A percentile compares a stretch with the other conserved stretches of the same genome.
phyloP scores from a whole-genome alignment of 164 flowering plant species.

The Dillenia suffruticosa region DNA sequence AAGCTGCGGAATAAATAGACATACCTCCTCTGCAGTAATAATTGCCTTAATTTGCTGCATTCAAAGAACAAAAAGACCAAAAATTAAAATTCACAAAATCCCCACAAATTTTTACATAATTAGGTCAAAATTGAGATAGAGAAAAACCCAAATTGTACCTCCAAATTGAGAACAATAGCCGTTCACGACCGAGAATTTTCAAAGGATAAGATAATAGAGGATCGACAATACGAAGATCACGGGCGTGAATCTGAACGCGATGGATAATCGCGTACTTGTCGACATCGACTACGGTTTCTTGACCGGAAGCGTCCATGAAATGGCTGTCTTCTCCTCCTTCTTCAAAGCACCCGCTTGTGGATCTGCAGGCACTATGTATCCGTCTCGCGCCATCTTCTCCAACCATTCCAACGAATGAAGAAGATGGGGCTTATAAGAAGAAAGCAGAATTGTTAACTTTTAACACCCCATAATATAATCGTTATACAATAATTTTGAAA shows the following conservation, averaged over 20 bases:
- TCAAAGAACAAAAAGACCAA: slow-evolving; percentile 5
- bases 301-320: slow-evolving; percentile 59
- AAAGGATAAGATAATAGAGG: slow-evolving; percentile 92
- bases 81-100: slow-evolving; percentile 2
- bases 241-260: slow-evolving; percentile 82
- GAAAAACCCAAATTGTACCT: slow-evolving; percentile 31
- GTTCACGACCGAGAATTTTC: slow-evolving; percentile 87
- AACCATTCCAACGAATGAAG: slow-evolving; percentile 10
- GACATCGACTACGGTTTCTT: slow-evolving; percentile 55
- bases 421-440: too few species aligned
- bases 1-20: neutral
- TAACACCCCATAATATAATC: too few species aligned
- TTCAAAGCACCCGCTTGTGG: slow-evolving; percentile 32
- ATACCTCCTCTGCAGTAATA: slow-evolving; percentile 91
- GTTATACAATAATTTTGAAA: too few species aligned
- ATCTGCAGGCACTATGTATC: slow-evolving; percentile 45
- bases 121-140: neutral
- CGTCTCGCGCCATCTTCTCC: slow-evolving; percentile 52
- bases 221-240: slow-evolving; percentile 90
- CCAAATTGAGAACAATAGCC: slow-evolving; percentile 88
- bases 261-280: slow-evolving; percentile 92
- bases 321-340: slow-evolving; percentile 54
- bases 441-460: too few species aligned
- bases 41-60: slow-evolving; percentile 93
- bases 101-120: neutral